phyloP scores from a whole-genome alignment of 495 filamentous ascomycete genomes.

The Glarea lozoyensis region DNA sequence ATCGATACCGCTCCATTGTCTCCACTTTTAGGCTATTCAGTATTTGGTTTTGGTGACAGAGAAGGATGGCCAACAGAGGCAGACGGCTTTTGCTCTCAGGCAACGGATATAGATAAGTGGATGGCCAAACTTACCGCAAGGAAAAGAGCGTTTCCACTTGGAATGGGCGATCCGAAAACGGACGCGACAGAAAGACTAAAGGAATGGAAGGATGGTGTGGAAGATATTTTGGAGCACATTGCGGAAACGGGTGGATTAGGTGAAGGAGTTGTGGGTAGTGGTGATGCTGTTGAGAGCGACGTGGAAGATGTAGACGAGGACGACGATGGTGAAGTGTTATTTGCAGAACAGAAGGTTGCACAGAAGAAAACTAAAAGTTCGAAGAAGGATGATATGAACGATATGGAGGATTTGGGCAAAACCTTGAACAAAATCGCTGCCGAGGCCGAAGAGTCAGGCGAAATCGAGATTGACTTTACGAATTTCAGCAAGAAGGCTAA shows the following conservation, averaged over 20 bases:
- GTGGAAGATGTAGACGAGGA: slow-evolving; percentile 55
- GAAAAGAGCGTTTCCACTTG: slow-evolving; percentile 73
- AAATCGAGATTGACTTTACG: slow-evolving; percentile 83
- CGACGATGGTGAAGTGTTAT: slow-evolving; percentile 48
- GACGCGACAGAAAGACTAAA: slow-evolving; percentile 53
- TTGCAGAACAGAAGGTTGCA: slow-evolving; percentile 17
- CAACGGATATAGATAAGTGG: slow-evolving; percentile 84
- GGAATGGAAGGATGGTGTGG: slow-evolving; percentile 73
- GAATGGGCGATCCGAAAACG: slow-evolving; percentile 76
- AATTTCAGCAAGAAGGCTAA: slow-evolving; percentile 44
- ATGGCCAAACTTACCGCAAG: slow-evolving; percentile 82
- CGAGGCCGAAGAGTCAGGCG: slow-evolving; percentile 27
- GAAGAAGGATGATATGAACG: slow-evolving; percentile 46
- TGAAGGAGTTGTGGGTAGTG: slow-evolving; percentile 73
- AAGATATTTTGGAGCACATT: slow-evolving; percentile 58
- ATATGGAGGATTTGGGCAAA: slow-evolving; percentile 78
- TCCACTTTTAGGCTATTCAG: slow-evolving; percentile 70
- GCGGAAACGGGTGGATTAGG: slow-evolving; percentile 55
- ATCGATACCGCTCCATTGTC: slow-evolving; percentile 83
- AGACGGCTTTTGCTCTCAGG: slow-evolving; percentile 88
- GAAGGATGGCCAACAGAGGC: slow-evolving; percentile 86
- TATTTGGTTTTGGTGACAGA: slow-evolving; percentile 88
- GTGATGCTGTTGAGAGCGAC: slow-evolving; percentile 75
- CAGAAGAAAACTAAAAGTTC: slow-evolving; percentile 27
- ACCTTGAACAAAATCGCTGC: slow-evolving; percentile 42